Percentiles rank a stretch among this genome's conserved stretches.
Evolutionary conservation across 1,284 basidiomycete species (phyloP).

Genomic region (Fomitiporia mediterranea): DNA sequence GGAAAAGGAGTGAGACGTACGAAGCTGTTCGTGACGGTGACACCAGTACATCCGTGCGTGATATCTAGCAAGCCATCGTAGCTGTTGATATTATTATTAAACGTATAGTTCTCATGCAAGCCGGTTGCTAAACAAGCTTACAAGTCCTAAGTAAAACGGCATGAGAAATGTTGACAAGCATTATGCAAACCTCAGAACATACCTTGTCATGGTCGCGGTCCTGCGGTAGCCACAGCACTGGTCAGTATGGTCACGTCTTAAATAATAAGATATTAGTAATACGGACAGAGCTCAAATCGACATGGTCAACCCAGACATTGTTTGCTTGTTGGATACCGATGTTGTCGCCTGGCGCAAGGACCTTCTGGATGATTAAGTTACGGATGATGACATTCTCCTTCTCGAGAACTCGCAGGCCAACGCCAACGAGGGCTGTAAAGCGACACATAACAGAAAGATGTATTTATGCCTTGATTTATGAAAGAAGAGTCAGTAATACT

Average conservation of each 20-base stretch:
- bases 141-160: slow-evolving; percentile 17
- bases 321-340: slow-evolving; percentile 40
- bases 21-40: slow-evolving; percentile 36
- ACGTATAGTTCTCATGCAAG: neutral
- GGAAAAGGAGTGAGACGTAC: neutral
- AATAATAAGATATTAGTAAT: neutral
- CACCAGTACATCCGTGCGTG: slow-evolving; percentile 37
- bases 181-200: slow-evolving; percentile 15
- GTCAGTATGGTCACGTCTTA: neutral
- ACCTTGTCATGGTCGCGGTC: slow-evolving; percentile 43
- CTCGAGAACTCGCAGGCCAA: slow-evolving; percentile 39
- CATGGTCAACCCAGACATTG: slow-evolving; percentile 45
- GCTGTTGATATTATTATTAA: slow-evolving; percentile 27
- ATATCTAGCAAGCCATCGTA: slow-evolving; percentile 37
- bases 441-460: slow-evolving; percentile 11
- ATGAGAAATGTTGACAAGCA: neutral
- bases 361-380: slow-evolving; percentile 47
- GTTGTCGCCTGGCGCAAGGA: slow-evolving; percentile 43
- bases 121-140: neutral
- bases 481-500: slow-evolving; percentile 5
- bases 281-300: slow-evolving; percentile 31
- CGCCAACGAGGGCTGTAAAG: slow-evolving; percentile 34
- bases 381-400: slow-evolving; percentile 44
- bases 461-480: neutral
- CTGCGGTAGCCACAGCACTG: slow-evolving; percentile 26